Evolutionary conservation across 257 asterid species (phyloP).

Genomic region (Solanum clarkiae): DNA sequence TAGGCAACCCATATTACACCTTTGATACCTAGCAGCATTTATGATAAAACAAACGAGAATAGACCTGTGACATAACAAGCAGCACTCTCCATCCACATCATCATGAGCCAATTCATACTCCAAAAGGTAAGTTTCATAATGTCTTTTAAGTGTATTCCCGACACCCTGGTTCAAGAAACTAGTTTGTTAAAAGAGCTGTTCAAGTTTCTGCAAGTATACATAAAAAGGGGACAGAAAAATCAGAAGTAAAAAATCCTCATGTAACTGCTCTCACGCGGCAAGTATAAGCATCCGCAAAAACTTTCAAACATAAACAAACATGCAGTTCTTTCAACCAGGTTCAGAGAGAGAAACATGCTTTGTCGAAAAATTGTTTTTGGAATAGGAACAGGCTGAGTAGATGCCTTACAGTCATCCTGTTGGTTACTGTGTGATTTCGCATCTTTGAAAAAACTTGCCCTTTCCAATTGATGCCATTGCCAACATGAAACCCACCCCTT

Average conservation of each 20-base stretch:
- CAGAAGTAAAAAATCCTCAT: background rate
- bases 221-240: background rate
- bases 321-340: background rate
- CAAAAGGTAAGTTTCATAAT: conserved; percentile 90
- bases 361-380: background rate
- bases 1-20: conserved; percentile 5
- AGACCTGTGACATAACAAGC: conserved; percentile 93
- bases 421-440: conserved; percentile 95
- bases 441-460: conserved; percentile 99
- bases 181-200: background rate
- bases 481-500: conserved; percentile 98
- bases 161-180: conserved; percentile 59
- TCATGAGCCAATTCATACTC: conserved; percentile 98
- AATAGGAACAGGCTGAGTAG: background rate
- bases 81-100: conserved; percentile 98
- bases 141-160: conserved; percentile 95
- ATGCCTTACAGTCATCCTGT: conserved; percentile 79
- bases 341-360: background rate
- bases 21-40: background rate
- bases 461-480: conserved; percentile 98
- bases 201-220: background rate
- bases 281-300: background rate
- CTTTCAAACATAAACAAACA: background rate
- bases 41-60: background rate
- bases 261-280: background rate